Percentiles rank a stretch among this genome's conserved stretches.
Conservation (phyloP, 2,329 filamentous ascomycete genomes). For the Hirsutella thompsonii region DNA sequence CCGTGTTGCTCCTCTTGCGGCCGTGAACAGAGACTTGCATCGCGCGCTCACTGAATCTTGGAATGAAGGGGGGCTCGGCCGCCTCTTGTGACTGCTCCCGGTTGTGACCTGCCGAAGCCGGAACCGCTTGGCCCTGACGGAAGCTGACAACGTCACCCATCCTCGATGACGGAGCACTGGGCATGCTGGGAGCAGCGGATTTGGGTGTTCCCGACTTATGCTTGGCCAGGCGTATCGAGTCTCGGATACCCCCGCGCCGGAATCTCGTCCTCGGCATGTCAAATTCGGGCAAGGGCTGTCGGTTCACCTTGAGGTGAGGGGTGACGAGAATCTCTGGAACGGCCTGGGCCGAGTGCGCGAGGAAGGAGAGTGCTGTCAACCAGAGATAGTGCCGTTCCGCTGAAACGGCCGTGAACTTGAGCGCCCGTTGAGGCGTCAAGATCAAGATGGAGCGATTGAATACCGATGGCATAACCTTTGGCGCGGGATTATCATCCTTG, state of each 20-base stretch:
- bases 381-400: constrained; percentile 86
- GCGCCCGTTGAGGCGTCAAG: constrained; percentile 77
- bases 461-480: constrained; percentile 51
- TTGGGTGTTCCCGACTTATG: constrained; percentile 41
- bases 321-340: constrained; percentile 58
- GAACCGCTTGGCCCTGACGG: constrained; percentile 26
- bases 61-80: constrained; percentile 60
- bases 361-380: constrained; percentile 87
- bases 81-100: constrained; percentile 42
- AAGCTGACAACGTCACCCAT: constrained; percentile 23
- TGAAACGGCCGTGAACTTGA: constrained; percentile 84
- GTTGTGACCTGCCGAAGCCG: constrained; percentile 21
- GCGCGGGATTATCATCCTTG: constrained; percentile 79
- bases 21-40: constrained; percentile 40
- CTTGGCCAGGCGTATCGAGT: constrained; percentile 85
- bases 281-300: constrained; percentile 34
- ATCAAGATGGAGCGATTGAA: constrained; percentile 95
- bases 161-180: constrained; percentile 22
- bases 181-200: constrained; percentile 33
- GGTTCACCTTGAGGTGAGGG: constrained; percentile 28
- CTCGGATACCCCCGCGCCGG: constrained; percentile 53
- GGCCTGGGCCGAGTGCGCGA: constrained; percentile 77
- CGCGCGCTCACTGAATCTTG: constrained; percentile 51
- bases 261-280: constrained; percentile 34
- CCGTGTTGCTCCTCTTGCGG: constrained; percentile 83